phyloP scores from a whole-genome alignment of 1,284 basidiomycete species.

The Hypsizygus ulmarius region DNA sequence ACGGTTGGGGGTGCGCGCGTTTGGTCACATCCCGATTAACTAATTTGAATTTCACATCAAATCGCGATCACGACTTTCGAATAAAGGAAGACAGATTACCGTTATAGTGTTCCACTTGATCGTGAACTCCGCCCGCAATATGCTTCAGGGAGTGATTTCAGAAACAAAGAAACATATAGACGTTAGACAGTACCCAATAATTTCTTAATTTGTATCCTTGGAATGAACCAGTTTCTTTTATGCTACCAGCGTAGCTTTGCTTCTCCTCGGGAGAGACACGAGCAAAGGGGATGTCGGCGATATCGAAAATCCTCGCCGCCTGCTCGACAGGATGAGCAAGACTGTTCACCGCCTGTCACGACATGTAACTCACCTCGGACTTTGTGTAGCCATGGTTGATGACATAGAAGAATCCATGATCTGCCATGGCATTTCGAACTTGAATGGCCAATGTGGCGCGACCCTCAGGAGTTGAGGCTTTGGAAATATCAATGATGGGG shows the following conservation, averaged over 20 bases:
- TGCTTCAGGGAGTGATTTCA: slow-evolving; percentile 29
- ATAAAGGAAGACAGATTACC: slow-evolving; percentile 29
- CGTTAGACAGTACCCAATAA: slow-evolving; percentile 44
- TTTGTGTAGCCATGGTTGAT: slow-evolving; percentile 55
- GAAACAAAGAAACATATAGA: neutral
- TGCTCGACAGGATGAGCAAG: slow-evolving; percentile 18
- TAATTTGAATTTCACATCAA: slow-evolving; percentile 20
- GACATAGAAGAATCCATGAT: slow-evolving; percentile 63
- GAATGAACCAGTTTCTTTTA: slow-evolving; percentile 50
- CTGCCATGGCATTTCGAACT: slow-evolving; percentile 56
- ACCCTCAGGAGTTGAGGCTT: slow-evolving; percentile 45
- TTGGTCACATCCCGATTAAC: slow-evolving; percentile 48
- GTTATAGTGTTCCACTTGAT: slow-evolving; percentile 59
- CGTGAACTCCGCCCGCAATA: slow-evolving; percentile 52
- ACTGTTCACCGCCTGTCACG: neutral
- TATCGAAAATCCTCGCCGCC: slow-evolving; percentile 59
- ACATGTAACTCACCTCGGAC: slow-evolving; percentile 35
- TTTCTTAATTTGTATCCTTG: slow-evolving; percentile 59
- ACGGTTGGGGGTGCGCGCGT: slow-evolving; percentile 43
- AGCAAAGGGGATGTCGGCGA: slow-evolving; percentile 60
- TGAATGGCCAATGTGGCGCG: slow-evolving; percentile 44
- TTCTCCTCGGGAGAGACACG: slow-evolving; percentile 58
- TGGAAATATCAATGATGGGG: slow-evolving; percentile 60
- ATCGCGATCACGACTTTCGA: neutral
- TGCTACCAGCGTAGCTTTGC: slow-evolving; percentile 43